Percentiles rank a stretch among this genome's conserved stretches.
phyloP scores from a whole-genome alignment of 257 asterid species.

The Solanum lycopersicoides region DNA sequence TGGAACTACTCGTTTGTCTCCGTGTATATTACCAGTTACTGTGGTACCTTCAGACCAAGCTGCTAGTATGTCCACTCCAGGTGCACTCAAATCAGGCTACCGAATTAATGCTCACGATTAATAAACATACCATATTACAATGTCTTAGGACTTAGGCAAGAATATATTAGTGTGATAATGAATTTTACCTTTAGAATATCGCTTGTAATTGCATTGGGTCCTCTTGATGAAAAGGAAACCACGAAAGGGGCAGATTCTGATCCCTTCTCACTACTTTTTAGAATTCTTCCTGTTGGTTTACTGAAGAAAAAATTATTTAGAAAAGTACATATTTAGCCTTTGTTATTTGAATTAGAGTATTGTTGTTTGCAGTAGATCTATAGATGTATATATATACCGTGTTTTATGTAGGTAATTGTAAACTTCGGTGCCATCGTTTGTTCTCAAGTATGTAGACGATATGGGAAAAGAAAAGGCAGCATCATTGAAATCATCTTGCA shows the following conservation, averaged over 20 bases:
- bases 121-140: background rate
- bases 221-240: conserved; percentile 55
- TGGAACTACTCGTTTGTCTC: conserved; percentile 28
- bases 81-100: conserved; percentile 68
- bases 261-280: conserved; percentile 18
- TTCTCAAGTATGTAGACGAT: conserved; percentile 29
- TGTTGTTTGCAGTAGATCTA: background rate
- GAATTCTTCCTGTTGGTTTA: background rate
- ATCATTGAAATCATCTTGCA: conserved; percentile 27
- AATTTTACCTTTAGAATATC: conserved; percentile 44
- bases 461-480: conserved; percentile 38
- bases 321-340: background rate
- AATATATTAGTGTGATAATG: background rate
- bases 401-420: conserved; percentile 29
- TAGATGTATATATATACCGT: conserved; percentile 2
- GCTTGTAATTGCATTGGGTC: conserved; percentile 46
- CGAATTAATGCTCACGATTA: background rate
- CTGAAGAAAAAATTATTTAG: conserved; percentile 2
- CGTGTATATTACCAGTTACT: conserved; percentile 19
- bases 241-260: conserved; percentile 41
- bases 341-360: background rate
- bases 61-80: conserved; percentile 62
- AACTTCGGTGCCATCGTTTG: conserved; percentile 19
- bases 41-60: conserved; percentile 54
- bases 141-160: background rate